Base-by-base conservation (phyloP, 305 asterid genomes). In the Caryopteris hybrid region DNA sequence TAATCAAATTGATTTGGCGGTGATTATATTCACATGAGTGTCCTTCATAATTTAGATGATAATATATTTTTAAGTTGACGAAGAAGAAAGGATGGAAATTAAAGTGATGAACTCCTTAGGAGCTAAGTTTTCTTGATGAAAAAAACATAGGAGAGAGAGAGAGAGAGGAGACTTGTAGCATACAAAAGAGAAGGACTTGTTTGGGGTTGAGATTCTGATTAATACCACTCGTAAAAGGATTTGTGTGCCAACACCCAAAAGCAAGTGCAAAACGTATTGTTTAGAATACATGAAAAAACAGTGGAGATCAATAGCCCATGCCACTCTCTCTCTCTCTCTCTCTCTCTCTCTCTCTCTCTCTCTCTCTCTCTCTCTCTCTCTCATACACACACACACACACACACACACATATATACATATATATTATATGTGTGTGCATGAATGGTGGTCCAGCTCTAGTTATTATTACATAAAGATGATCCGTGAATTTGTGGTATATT, bases 201-300 rank as follows among this genome's bases (percentile, higher is more conserved):
- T 52, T 73, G 60, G 76, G 71, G 76, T 72, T 75, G 79, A 80
- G 85, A 84, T 81, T 84, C 89, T 79, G 75, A 58, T 63, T 81
- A 69, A 76, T 72, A 81, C 72, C 70, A 78, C 52, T 83, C 85
- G 31, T 33, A 43, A 69, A 76, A 64, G 45, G 67, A 50, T 66
- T 61, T 55, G 53, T 54, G 27, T 36, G 52, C 79, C 78, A 77
- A 77, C 78, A 47, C 73, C 46, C 33, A 51, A 76, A 80, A 69
- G 72, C 74, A 76, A 80, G 61, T 63, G 76, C 76, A 51, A 59
- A 61, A 54, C 22, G 68, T 46, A 53, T 57, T 16, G 27, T 51
- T 59, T 67, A 54, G 63, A 72, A 48, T 60, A 5, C 31, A 33
- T 18, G 12, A n/a, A 47, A 36, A 63, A 66, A 45, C 55, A 29